Evolutionary conservation across 768 basidiomycete species (phyloP).

Genomic region (Dioszegia hungarica): DNA sequence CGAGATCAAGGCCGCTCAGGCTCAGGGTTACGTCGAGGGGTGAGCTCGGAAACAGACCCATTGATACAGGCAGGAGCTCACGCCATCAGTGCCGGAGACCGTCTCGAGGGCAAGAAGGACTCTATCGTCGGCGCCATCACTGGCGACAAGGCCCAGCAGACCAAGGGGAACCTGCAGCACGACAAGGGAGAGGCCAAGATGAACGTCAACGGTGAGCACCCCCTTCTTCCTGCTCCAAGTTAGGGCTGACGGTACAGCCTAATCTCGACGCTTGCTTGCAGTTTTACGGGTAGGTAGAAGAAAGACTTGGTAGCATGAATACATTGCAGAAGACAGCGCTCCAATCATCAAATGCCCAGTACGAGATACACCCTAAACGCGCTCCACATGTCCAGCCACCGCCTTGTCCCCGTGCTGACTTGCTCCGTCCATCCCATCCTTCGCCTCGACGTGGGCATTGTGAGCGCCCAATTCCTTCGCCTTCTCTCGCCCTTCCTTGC

Average conservation of each 20-base stretch:
- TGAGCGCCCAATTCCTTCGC: neutral
- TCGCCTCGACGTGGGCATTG: neutral
- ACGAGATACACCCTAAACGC: neutral
- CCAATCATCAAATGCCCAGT: no score
- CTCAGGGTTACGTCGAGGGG: slow-evolving; percentile 47
- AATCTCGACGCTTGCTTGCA: neutral
- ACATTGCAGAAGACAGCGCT: no score
- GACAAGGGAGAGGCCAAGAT: slow-evolving; percentile 21
- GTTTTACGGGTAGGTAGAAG: no score
- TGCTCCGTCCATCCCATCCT: neutral
- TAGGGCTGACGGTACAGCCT: neutral
- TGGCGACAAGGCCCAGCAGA: slow-evolving; percentile 44
- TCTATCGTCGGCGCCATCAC: slow-evolving; percentile 46
- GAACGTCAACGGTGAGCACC: slow-evolving; percentile 8
- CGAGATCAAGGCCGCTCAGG: slow-evolving; percentile 48
- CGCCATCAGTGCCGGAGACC: slow-evolving; percentile 34
- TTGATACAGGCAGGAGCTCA: neutral
- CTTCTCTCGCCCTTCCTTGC: slow-evolving; percentile 6
- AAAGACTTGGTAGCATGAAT: no score
- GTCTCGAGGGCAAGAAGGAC: slow-evolving; percentile 46
- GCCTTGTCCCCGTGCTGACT: neutral
- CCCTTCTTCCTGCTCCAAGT: neutral
- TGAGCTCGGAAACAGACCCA: slow-evolving; percentile 4
- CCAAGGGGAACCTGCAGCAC: slow-evolving; percentile 40
- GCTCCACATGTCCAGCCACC: neutral